Evolutionary conservation across 108 stramenopile species (phyloP).

Genomic region (Cyclotella choctawhatcheeana): DNA sequence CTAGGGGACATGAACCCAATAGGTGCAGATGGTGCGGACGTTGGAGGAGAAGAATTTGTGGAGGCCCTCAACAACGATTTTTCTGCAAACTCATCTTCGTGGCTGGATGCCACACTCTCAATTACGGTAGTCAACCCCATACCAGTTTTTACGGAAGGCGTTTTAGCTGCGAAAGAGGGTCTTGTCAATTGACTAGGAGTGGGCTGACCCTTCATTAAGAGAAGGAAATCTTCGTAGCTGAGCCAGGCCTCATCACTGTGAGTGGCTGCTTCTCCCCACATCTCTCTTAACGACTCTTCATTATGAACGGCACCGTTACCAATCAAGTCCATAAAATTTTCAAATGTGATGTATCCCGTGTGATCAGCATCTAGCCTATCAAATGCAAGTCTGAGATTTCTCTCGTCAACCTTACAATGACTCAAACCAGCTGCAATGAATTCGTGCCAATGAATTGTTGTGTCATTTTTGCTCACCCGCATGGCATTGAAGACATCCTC

Average conservation of each 20-base stretch:
- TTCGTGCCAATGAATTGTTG: constrained; percentile 86
- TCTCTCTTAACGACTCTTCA: constrained; percentile 64
- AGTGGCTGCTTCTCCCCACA: constrained; percentile 60
- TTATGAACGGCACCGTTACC: constrained; percentile 60
- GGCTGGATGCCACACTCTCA: constrained; percentile 9
- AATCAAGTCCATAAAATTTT: constrained; percentile 78
- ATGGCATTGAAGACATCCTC: constrained; percentile 79
- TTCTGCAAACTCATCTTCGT: constrained; percentile 12
- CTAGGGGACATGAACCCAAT: constrained; percentile 38
- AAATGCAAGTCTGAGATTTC: constrained; percentile 83
- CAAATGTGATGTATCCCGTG: constrained; percentile 76
- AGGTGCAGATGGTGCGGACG: background rate
- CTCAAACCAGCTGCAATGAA: constrained; percentile 87
- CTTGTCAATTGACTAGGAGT: constrained; percentile 33
- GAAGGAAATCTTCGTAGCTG: constrained; percentile 68
- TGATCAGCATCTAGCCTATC: constrained; percentile 82
- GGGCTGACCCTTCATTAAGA: constrained; percentile 66
- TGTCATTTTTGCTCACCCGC: constrained; percentile 58
- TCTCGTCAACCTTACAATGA: constrained; percentile 79
- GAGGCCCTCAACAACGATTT: background rate
- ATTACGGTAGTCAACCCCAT: constrained; percentile 23
- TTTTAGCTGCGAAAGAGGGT: constrained; percentile 1
- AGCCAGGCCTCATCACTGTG: constrained; percentile 48
- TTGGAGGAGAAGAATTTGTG: background rate
- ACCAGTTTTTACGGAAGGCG: constrained; percentile 4